Evolutionary conservation across 2,329 filamentous ascomycete genomes (phyloP).

Genomic region (Stachybotrys chlorohalonatus): DNA sequence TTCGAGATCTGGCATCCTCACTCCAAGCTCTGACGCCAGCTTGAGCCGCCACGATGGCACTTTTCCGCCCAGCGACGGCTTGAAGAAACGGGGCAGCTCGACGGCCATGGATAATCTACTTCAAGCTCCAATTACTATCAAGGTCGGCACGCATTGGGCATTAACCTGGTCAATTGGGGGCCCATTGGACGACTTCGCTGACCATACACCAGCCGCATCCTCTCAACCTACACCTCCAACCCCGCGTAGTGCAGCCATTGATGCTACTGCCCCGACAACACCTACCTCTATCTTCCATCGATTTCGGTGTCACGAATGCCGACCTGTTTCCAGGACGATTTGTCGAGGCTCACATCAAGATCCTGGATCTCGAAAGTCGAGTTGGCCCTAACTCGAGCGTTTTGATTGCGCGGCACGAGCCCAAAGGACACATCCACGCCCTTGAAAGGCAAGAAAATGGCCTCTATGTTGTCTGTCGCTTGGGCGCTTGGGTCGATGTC

Average conservation of each 20-base stretch:
- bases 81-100: constrained; percentile 26
- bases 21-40: constrained; percentile 28
- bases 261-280: constrained; percentile 54
- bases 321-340: constrained; percentile 43
- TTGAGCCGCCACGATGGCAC: constrained; percentile 23
- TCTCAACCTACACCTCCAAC: constrained; percentile 39
- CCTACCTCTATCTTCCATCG: constrained; percentile 52
- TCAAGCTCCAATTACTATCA: constrained; percentile 41
- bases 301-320: constrained; percentile 40
- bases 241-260: constrained; percentile 48
- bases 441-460: constrained; percentile 55
- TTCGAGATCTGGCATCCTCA: constrained; percentile 31
- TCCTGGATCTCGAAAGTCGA: constrained; percentile 55
- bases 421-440: constrained; percentile 45
- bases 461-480: constrained; percentile 58
- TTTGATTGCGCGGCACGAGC: constrained; percentile 52
- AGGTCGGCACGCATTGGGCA: constrained; percentile 24
- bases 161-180: not conserved
- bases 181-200: constrained; percentile 4
- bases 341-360: constrained; percentile 53
- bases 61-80: constrained; percentile 17
- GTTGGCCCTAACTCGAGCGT: constrained; percentile 44
- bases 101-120: constrained; percentile 42
- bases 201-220: constrained; percentile 41
- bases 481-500: constrained; percentile 58